phyloP scores from a whole-genome alignment of 78 protist genomes.

The Monocercomonoides exilis region DNA sequence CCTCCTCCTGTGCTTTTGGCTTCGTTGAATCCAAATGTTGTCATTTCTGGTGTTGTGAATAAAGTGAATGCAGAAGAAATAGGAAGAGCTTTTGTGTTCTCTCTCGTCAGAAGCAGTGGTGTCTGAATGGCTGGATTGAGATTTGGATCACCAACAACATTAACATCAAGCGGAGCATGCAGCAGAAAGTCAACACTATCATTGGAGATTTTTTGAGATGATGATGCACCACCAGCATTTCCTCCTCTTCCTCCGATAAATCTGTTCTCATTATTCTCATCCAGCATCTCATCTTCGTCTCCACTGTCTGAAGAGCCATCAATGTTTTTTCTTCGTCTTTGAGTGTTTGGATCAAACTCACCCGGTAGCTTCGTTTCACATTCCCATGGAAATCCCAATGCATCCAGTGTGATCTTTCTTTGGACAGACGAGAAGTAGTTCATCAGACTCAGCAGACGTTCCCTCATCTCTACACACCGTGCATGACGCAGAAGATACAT shows the following conservation, averaged over 20 bases:
- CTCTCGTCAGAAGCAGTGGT: neutral
- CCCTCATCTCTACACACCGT: neutral
- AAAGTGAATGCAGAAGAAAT: neutral
- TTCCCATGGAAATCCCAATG: neutral
- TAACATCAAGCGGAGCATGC: too few species aligned
- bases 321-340: too few species aligned
- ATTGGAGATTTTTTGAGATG: too few species aligned
- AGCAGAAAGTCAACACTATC: too few species aligned
- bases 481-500: neutral
- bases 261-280: neutral
- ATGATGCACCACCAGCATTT: too few species aligned
- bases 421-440: constrained; percentile 6
- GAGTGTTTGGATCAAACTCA: too few species aligned
- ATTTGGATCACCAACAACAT: too few species aligned
- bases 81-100: neutral
- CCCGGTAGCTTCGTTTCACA: neutral
- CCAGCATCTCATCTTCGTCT: neutral
- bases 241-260: too few species aligned
- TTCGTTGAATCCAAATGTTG: neutral
- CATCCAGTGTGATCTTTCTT: neutral
- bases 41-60: neutral
- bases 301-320: neutral
- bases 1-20: too few species aligned
- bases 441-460: neutral
- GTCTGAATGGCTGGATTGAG: neutral